A percentile compares a stretch with the other conserved stretches of the same genome.
Conservation (phyloP, 2,329 filamentous ascomycete genomes). For the Cladosporium sp. region DNA sequence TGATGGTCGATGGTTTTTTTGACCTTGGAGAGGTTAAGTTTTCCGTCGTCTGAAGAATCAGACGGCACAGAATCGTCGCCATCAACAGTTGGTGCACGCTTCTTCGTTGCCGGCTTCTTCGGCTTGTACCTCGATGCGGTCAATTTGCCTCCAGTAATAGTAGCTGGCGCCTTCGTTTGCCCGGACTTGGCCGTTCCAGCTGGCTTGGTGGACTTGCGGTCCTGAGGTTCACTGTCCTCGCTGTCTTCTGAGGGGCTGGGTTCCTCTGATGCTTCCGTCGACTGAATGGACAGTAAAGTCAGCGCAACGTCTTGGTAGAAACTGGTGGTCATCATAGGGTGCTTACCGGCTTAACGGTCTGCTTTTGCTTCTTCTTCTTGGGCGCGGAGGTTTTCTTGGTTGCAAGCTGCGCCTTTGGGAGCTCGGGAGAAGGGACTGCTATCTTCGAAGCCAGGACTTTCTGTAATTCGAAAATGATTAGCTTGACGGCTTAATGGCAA, state of each 20-base stretch:
- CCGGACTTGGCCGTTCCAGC: background rate
- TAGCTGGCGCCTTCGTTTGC: background rate
- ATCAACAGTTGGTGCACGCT: background rate
- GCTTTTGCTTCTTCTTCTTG: no score
- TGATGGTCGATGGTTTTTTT: background rate
- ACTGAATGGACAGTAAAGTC: background rate
- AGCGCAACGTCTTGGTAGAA: background rate
- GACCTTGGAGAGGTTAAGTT: background rate
- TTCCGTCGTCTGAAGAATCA: background rate
- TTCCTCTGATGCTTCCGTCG: background rate
- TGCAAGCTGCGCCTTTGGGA: background rate
- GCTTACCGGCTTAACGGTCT: no score
- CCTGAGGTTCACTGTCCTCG: background rate
- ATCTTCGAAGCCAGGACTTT: background rate
- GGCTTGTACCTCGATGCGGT: background rate
- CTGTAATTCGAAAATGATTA: background rate
- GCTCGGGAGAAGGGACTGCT: background rate
- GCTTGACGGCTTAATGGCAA: background rate
- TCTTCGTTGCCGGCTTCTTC: background rate
- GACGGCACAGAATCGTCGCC: background rate
- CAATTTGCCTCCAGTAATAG: background rate
- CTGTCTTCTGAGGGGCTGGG: background rate
- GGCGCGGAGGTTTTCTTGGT: no score
- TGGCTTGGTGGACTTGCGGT: background rate
- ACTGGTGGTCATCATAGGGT: no score